A percentile compares a stretch with the other conserved stretches of the same genome.
Conservation (phyloP, 2,329 filamentous ascomycete genomes). For the Immersiporthe knoxdaviesiana region DNA sequence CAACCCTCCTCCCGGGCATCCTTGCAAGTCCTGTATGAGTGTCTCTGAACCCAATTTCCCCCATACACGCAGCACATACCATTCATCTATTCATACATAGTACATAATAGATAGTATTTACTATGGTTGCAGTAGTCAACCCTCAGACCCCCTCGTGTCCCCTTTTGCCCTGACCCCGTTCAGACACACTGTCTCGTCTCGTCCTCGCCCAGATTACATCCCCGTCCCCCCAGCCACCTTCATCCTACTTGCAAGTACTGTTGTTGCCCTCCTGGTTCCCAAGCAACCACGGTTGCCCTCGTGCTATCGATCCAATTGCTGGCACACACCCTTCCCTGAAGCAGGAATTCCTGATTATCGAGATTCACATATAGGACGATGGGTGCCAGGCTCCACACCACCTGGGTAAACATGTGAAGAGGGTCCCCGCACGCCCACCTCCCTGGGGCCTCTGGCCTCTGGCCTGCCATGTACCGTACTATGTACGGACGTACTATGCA, state of each 20-base stretch:
- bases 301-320: not conserved
- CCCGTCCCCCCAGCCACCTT: too few species aligned
- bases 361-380: not conserved
- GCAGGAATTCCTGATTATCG: not conserved
- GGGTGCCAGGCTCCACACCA: not conserved
- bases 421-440: not conserved
- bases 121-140: not conserved
- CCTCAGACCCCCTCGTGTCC: not conserved
- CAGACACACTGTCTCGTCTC: not conserved
- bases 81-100: not conserved
- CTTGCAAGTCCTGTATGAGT: not conserved
- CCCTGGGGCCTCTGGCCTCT: not conserved
- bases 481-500: too few species aligned
- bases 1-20: not conserved
- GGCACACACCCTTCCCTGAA: not conserved
- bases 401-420: not conserved
- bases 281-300: not conserved
- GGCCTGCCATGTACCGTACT: not conserved
- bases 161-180: too few species aligned
- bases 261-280: not conserved
- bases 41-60: conserved; percentile 9
- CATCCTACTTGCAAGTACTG: too few species aligned
- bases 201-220: not conserved
- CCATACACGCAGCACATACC: not conserved
- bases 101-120: not conserved